Evolutionary conservation across 495 filamentous ascomycete species (phyloP).

Genomic region (Venustampulla echinocandica): DNA sequence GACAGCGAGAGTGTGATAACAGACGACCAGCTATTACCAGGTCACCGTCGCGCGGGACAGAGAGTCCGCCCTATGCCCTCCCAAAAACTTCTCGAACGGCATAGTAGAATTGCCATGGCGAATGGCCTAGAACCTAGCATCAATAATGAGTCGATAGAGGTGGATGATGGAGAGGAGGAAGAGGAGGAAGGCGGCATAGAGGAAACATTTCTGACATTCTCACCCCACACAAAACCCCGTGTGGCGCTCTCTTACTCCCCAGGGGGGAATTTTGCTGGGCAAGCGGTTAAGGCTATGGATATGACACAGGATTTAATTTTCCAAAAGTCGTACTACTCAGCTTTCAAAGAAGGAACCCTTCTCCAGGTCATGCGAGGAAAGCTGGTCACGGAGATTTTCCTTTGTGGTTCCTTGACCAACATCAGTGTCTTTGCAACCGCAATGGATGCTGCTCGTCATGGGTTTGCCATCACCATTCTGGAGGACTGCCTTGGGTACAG

Average conservation of each 20-base stretch:
- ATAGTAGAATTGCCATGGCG: constrained; percentile 4
- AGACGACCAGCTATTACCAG: constrained; percentile 17
- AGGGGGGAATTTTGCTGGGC: constrained; percentile 60
- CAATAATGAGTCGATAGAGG: constrained; percentile 8
- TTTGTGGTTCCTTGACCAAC: constrained; percentile 86
- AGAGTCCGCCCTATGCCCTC: not conserved
- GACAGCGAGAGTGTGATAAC: constrained; percentile 35
- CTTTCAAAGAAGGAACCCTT: constrained; percentile 65
- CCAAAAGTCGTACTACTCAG: constrained; percentile 81
- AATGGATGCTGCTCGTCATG: constrained; percentile 79
- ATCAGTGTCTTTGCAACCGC: constrained; percentile 88
- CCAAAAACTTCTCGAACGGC: constrained; percentile 1
- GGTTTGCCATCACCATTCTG: constrained; percentile 73
- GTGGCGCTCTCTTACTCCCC: constrained; percentile 52
- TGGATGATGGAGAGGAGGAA: constrained; percentile 19
- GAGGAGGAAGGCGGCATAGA: constrained; percentile 22
- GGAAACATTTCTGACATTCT: constrained; percentile 56
- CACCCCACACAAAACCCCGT: constrained; percentile 33
- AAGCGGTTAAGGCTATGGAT: constrained; percentile 47
- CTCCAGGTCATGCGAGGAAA: constrained; percentile 62
- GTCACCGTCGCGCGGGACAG: not conserved
- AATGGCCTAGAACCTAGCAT: constrained; percentile 4
- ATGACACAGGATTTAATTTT: constrained; percentile 55
- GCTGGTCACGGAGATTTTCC: constrained; percentile 83
- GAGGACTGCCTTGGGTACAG: constrained; percentile 89